These are phyloP conservation scores for Fusarium hainanense DNA, from an alignment of 2,329 filamentous ascomycete genomes.

Conservation along the genomic window DNA sequence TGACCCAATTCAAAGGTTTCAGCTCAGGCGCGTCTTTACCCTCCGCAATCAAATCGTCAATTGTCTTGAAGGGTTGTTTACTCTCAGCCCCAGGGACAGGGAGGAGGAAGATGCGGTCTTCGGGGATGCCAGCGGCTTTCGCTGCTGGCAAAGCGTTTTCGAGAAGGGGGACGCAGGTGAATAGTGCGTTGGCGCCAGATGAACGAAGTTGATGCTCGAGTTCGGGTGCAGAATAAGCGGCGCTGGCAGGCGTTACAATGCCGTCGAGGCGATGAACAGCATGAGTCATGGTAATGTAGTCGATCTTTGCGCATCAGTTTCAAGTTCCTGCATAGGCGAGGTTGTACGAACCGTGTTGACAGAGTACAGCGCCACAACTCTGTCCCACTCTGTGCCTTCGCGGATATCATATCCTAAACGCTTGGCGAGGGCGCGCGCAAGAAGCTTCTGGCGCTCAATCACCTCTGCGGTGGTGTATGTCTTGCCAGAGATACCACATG, in stretches of 20 bases:
- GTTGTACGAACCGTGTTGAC: constrained; percentile 74
- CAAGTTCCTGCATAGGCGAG: neutral
- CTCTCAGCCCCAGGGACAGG: constrained; percentile 70
- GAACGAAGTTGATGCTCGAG: constrained; percentile 78
- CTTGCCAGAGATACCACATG: constrained; percentile 78
- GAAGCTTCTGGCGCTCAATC: constrained; percentile 70
- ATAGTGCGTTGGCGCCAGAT: constrained; percentile 75
- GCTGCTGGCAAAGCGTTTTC: constrained; percentile 73
- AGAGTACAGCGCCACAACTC: constrained; percentile 81
- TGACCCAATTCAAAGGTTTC: constrained; percentile 67
- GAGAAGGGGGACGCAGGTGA: constrained; percentile 76
- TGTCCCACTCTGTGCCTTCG: constrained; percentile 81
- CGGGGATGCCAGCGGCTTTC: constrained; percentile 69
- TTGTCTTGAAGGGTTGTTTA: constrained; percentile 67
- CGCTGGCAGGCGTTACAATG: constrained; percentile 79
- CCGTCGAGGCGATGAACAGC: constrained; percentile 80
- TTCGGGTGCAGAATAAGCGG: constrained; percentile 76
- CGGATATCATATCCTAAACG: constrained; percentile 78
- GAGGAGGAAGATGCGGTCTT: constrained; percentile 74
- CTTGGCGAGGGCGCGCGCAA: constrained; percentile 75
- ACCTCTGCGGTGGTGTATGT: constrained; percentile 73
- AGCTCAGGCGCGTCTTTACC: constrained; percentile 66
- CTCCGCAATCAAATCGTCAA: constrained; percentile 72
- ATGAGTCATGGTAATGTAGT: constrained; percentile 78
- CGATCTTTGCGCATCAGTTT: constrained; percentile 64